A percentile compares a stretch with the other conserved stretches of the same genome.
Conservation (phyloP, 805 yeast genomes). For the Metschnikowia vanudenii region DNA sequence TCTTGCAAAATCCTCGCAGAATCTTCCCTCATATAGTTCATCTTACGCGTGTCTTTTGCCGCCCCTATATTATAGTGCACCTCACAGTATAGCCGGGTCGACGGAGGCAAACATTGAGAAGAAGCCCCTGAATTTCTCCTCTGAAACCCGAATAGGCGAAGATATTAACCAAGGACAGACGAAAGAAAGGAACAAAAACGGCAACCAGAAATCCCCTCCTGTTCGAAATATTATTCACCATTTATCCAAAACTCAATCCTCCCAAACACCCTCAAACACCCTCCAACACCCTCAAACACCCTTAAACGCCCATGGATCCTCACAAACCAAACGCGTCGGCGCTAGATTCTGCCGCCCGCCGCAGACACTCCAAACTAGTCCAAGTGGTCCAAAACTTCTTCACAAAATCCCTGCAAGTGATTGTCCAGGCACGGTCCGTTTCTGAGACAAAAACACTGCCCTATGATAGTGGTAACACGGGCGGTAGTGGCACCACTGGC, state of each 20-base stretch:
- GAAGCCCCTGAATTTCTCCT: no score
- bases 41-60: no score
- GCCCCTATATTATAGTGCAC: no score
- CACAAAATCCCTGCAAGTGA: slow-evolving; percentile 57
- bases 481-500: not conserved
- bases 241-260: no score
- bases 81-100: no score
- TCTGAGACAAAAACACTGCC: slow-evolving; percentile 18
- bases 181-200: not conserved
- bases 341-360: slow-evolving; percentile 8
- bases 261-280: no score
- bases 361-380: slow-evolving; percentile 34
- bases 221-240: not conserved
- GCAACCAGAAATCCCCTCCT: not conserved
- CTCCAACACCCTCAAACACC: no score
- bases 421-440: slow-evolving; percentile 46
- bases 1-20: no score
- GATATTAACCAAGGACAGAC: not conserved
- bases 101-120: no score
- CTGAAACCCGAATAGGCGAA: no score
- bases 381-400: slow-evolving; percentile 62
- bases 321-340: slow-evolving; percentile 1
- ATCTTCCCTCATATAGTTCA: no score
- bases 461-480: slow-evolving; percentile 6
- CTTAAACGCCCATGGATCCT: not conserved